phyloP scores from a whole-genome alignment of 495 filamentous ascomycete genomes.

The Usnea hakonensis region DNA sequence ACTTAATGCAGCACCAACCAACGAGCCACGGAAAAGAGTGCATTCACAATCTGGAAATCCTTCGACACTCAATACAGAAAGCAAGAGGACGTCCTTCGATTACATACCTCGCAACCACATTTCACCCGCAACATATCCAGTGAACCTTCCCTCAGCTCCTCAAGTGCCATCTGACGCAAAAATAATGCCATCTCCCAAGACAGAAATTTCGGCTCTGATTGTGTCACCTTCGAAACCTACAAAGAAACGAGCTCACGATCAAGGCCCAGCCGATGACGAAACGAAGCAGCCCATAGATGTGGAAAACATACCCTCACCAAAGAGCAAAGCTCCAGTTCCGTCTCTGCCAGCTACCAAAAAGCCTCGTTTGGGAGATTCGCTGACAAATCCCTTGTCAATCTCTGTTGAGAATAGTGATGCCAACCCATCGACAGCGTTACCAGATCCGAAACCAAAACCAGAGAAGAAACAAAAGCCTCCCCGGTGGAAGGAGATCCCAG shows the following conservation, averaged over 20 bases:
- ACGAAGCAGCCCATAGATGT: neutral
- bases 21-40: neutral
- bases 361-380: conserved; percentile 9
- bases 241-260: neutral
- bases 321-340: neutral
- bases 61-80: neutral
- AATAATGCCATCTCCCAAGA: neutral
- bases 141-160: neutral
- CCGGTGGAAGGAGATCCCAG: conserved; percentile 26
- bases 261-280: neutral
- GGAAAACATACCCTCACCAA: neutral
- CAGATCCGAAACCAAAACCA: conserved; percentile 33
- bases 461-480: conserved; percentile 29
- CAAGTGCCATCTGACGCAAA: neutral
- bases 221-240: neutral
- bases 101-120: neutral
- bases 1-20: conserved; percentile 12
- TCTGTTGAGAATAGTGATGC: neutral
- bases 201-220: neutral
- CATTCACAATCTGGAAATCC: neutral
- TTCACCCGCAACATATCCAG: neutral
- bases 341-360: conserved; percentile 12
- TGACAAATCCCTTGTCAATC: neutral
- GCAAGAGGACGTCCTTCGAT: neutral
- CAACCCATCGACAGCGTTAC: neutral